Percentiles rank a stretch among this genome's conserved stretches.
phyloP scores from a whole-genome alignment of 1,284 basidiomycete species.

The Heterobasidion irregulare region DNA sequence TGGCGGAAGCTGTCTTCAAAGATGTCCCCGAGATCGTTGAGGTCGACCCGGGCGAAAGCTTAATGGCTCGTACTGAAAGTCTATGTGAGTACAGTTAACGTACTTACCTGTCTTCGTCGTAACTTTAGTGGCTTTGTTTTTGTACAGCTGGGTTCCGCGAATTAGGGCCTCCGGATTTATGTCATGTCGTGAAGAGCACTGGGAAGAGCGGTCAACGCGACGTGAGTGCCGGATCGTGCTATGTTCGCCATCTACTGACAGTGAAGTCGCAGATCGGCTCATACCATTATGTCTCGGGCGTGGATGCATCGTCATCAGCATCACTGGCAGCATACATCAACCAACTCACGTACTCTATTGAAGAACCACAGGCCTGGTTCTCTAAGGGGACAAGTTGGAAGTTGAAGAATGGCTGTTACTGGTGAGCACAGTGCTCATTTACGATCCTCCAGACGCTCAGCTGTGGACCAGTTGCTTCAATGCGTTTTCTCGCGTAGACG shows the following conservation, averaged over 20 bases:
- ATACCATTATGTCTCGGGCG: conserved; percentile 93
- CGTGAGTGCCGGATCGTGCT: conserved; percentile 38
- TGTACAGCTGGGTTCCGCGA: conserved; percentile 84
- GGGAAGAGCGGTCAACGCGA: conserved; percentile 81
- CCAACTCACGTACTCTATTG: conserved; percentile 91
- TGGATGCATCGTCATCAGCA: conserved; percentile 95
- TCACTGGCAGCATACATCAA: conserved; percentile 98
- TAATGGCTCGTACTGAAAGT: conserved; percentile 87
- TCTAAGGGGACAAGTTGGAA: conserved; percentile 85
- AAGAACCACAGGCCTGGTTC: conserved; percentile 91
- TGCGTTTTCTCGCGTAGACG: conserved; percentile 94
- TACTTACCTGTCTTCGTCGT: conserved; percentile 50
- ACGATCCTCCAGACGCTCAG: neutral
- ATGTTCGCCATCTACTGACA: conserved; percentile 1
- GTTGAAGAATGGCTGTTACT: conserved; percentile 91
- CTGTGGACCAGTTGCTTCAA: conserved; percentile 76
- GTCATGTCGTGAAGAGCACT: conserved; percentile 91
- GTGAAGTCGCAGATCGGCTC: conserved; percentile 63
- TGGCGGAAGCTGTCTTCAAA: conserved; percentile 34
- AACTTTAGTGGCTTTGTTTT: conserved; percentile 14
- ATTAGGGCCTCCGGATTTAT: conserved; percentile 94
- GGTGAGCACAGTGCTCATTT: conserved; percentile 41
- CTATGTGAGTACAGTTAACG: conserved; percentile 83
- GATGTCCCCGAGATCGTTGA: conserved; percentile 70
- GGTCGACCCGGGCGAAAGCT: conserved; percentile 83